Evolutionary conservation across 371 early-diverging fungal species (phyloP).

Genomic region (Rhizomucor miehei): DNA sequence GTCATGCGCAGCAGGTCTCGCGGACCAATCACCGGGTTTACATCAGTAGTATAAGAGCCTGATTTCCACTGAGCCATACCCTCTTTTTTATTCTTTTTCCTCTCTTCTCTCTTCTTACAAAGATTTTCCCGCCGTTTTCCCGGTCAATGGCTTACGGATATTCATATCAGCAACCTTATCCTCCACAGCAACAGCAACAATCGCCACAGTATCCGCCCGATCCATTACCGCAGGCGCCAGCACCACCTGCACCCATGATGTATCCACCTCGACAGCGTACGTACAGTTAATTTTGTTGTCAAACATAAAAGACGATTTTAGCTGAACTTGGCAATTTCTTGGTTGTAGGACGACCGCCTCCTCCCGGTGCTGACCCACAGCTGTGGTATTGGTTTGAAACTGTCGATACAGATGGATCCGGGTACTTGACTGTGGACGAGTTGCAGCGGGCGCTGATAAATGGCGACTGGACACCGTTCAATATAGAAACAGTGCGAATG

Average conservation of each 20-base stretch:
- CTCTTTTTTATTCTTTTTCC: slow-evolving; percentile 6
- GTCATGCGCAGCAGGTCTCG: no score
- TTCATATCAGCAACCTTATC: slow-evolving; percentile 5
- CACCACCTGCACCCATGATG: slow-evolving; percentile 7
- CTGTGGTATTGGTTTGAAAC: slow-evolving; percentile 73
- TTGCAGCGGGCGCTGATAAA: slow-evolving; percentile 62
- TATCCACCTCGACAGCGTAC: slow-evolving; percentile 7
- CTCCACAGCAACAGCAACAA: slow-evolving; percentile 10
- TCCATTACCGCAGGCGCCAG: slow-evolving; percentile 3
- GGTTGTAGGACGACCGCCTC: slow-evolving; percentile 15
- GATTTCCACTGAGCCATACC: background rate
- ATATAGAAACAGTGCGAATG: slow-evolving; percentile 58
- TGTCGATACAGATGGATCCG: slow-evolving; percentile 60
- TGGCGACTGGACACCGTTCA: slow-evolving; percentile 66
- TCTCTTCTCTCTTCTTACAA: slow-evolving; percentile 2
- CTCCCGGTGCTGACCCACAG: slow-evolving; percentile 50
- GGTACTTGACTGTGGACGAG: slow-evolving; percentile 49
- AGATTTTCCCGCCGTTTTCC: background rate
- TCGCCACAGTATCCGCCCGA: slow-evolving; percentile 15
- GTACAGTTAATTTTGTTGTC: background rate
- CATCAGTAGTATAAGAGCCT: background rate
- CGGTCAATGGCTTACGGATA: slow-evolving; percentile 16
- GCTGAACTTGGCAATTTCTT: background rate
- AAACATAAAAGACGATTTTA: background rate
- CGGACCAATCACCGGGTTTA: no score